Evolutionary conservation across 2,329 filamentous ascomycete genomes (phyloP), one percentile per base, ranked within the genome.

Genomic region (Dactylellina sp.): DNA sequence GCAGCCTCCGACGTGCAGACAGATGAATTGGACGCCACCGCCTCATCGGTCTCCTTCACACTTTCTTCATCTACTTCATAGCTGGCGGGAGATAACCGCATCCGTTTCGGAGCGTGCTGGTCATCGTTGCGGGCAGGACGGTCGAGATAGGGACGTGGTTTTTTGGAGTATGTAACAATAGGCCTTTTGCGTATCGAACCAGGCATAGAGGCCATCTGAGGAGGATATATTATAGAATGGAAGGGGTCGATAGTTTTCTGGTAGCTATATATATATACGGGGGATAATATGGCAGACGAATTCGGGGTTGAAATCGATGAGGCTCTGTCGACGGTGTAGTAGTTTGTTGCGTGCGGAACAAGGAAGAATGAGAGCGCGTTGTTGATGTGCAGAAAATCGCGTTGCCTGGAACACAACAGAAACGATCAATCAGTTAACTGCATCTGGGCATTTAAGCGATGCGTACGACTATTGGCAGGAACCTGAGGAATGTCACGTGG

Each of bases 401-500:
- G 65, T 71, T 71, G 65, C 52, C 22, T n/a, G n/a, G n/a, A 28
- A 35, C 37, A 39, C 56, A n/a, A n/a, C n/a, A n/a, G 25, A 56
- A 61, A 39, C 49, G 32, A 52, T 53, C 68, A 37, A 72, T 72
- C 46, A 61, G n/a, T 7, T 18, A 39, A 12, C 68, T 44, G 2
- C n/a, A 72, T 61, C 28, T 3, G 47, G 68, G 18, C 16, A 20
- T 14, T 5, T 49, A 72, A 65, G 53, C 61, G 68, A 65, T 37
- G 12, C 6, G 14, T 7, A 14, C 6, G 2, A 32, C 44, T 22
- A 72, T 72, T 72, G 68, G 60, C 14, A 16, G 53, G 68, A 25
- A 72, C 40, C 2, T 9, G 20, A 28, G 60, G 60, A 53, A 64
- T 55, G 46, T 72, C 68, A 72, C 68, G 68, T 72, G 68, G 46